These are phyloP conservation scores for Polychaeton citri DNA, from an alignment of 2,329 filamentous ascomycete genomes.

Conservation along the genomic window DNA sequence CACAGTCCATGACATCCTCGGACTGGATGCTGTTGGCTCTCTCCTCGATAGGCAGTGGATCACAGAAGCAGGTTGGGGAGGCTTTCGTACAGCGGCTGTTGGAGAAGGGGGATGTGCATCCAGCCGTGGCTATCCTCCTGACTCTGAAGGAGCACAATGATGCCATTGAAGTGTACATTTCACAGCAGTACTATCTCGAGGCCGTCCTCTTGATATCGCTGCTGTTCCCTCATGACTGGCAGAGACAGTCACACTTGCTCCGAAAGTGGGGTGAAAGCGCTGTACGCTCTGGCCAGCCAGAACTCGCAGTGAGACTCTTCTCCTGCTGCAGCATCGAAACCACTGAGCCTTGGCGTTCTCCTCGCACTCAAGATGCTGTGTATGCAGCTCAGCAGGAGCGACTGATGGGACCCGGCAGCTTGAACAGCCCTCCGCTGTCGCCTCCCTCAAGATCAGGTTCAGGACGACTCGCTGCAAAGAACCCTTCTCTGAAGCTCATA, in stretches of 20 bases:
- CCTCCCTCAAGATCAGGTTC: constrained; percentile 47
- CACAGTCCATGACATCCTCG: constrained; percentile 77
- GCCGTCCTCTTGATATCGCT: constrained; percentile 79
- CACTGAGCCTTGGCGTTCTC: constrained; percentile 76
- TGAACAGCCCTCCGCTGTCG: constrained; percentile 58
- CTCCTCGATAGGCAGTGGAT: constrained; percentile 63
- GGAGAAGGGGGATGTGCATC: constrained; percentile 80
- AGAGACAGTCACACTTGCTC: constrained; percentile 73
- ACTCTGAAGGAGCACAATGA: constrained; percentile 87
- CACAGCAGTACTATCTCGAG: constrained; percentile 83
- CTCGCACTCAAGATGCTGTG: constrained; percentile 54
- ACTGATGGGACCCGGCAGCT: constrained; percentile 24
- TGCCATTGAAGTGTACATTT: constrained; percentile 91
- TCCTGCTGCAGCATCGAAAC: constrained; percentile 80
- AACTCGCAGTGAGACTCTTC: constrained; percentile 84
- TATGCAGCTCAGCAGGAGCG: constrained; percentile 41
- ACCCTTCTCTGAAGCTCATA: constrained; percentile 77
- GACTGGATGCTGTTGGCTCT: constrained; percentile 96
- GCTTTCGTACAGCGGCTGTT: constrained; percentile 83
- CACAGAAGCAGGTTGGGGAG: constrained; percentile 80
- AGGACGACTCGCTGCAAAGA: constrained; percentile 53
- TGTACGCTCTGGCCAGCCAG: constrained; percentile 72
- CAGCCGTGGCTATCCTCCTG: constrained; percentile 82
- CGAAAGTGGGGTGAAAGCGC: constrained; percentile 93
- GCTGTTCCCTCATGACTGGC: constrained; percentile 75